phyloP scores from a whole-genome alignment of 129 eudicot genomes.

The Arctium minus region DNA sequence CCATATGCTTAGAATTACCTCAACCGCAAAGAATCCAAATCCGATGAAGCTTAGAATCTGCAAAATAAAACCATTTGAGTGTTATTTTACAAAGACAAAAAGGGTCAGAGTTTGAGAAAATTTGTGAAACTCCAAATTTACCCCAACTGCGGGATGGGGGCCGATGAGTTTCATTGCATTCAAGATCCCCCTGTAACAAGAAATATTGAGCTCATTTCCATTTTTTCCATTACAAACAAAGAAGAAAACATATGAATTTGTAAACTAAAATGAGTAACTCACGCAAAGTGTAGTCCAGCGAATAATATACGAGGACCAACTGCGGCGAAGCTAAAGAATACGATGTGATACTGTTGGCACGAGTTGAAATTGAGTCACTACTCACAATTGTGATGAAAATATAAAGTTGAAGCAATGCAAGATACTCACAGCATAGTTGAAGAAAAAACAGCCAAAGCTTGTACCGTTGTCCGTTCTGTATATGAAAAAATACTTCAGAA shows the following conservation, averaged over 20 bases:
- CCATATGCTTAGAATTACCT: constrained; percentile 37
- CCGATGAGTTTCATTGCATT: constrained; percentile 56
- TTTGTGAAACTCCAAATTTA: background rate
- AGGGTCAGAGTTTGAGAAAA: background rate
- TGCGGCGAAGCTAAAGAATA: constrained; percentile 73
- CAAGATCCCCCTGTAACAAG: constrained; percentile 61
- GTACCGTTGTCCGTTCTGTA: constrained; percentile 77
- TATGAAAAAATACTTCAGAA: background rate
- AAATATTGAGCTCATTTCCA: background rate
- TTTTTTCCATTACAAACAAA: background rate
- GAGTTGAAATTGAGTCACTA: background rate
- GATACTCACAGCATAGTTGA: constrained; percentile 53
- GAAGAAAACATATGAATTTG: background rate
- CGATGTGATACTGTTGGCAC: constrained; percentile 63
- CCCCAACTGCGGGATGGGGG: constrained; percentile 57
- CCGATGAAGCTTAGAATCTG: constrained; percentile 39
- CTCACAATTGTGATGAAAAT: background rate
- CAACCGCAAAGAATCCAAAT: constrained; percentile 23
- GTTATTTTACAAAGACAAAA: background rate
- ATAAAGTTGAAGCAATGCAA: background rate
- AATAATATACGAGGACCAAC: constrained; percentile 87
- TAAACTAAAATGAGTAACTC: constrained; percentile 16
- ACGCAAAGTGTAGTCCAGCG: constrained; percentile 76
- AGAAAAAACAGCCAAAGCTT: constrained; percentile 84
- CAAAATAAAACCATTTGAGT: background rate